Evolutionary conservation across 1,284 basidiomycete species (phyloP), one percentile per base, ranked within the genome.

Genomic region (Rhodotorula mucilaginosa): DNA sequence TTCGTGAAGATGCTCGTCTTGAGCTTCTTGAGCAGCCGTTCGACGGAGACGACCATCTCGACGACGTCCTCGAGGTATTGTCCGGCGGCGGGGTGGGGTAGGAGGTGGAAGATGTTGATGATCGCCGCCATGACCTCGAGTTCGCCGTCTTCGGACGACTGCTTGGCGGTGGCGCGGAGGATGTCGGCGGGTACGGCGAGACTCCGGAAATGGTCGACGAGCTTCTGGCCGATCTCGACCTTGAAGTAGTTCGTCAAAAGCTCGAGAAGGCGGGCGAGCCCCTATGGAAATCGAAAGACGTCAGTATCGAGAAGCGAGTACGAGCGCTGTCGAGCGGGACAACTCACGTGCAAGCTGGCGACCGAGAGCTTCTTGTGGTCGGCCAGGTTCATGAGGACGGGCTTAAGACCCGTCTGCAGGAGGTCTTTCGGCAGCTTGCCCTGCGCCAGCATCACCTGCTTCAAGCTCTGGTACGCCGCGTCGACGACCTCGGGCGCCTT

Each of bases 191-290:
- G 83, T 78, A 93, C 91, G 47, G 94, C 91, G 26, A 97, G 89
- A 49, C 90, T 88, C 63, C 90, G 88, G 83, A 96, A 97, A 81
- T 99, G 97, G 79, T 98, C 95, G 23, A 99, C 85, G 13, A 99
- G 87, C 83, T 99, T 99, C 81, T 92, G 89, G 15, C 97, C 97
- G 76, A 99, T 99, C 83, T 99, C 97, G 58, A 99, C 96, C 81
- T 99, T 99, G 89, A 99, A 99, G 83, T 99, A 99, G 81, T 97
- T 98, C 61, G 95, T 97, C 68, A 99, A 83, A 12, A 99, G 86
- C 81, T 97, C 93, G 63, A 99, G 84, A 70, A 99, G 86, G n/a
- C 95, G 88, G 19, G 97, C 96, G 34, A 99, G 84, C 7, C 97
- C 97, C 80, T 98, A 60, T 15, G 8, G 8, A 21, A 8, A 18